These are phyloP conservation scores for Scheffersomyces segobiensis DNA, from an alignment of 1,139 yeast genomes.

Conservation along the genomic window DNA sequence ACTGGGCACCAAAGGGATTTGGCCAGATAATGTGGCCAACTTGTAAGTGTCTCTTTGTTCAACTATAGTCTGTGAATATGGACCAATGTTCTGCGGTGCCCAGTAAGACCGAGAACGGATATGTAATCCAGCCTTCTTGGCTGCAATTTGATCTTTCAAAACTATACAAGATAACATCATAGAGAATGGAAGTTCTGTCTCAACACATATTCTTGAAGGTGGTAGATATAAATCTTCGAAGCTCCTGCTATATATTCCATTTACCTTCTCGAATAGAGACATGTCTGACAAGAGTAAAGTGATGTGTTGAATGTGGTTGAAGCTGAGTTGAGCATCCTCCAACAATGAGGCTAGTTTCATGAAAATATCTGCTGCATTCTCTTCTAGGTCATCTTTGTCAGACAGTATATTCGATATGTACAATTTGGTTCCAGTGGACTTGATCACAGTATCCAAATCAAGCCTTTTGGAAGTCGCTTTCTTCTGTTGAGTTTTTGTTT, in stretches of 20 bases:
- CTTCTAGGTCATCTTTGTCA: slow-evolving; percentile 24
- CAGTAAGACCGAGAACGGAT: slow-evolving; percentile 91
- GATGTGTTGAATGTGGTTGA: slow-evolving; percentile 54
- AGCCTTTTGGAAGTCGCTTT: background rate
- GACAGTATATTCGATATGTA: slow-evolving; percentile 55
- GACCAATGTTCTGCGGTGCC: slow-evolving; percentile 99
- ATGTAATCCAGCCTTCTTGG: slow-evolving; percentile 66
- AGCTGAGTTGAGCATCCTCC: slow-evolving; percentile 20
- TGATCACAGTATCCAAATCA: background rate
- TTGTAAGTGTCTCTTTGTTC: slow-evolving; percentile 31
- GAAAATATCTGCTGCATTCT: slow-evolving; percentile 53
- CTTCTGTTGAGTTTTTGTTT: background rate
- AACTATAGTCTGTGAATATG: slow-evolving; percentile 83
- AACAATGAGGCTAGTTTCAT: slow-evolving; percentile 36
- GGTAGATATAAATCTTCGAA: slow-evolving; percentile 65
- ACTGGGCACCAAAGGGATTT: slow-evolving; percentile 80
- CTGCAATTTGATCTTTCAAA: slow-evolving; percentile 23
- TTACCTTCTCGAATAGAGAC: slow-evolving; percentile 60
- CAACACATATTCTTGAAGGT: slow-evolving; percentile 86
- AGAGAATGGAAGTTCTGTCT: slow-evolving; percentile 48
- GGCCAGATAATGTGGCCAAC: slow-evolving; percentile 79
- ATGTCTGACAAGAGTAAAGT: slow-evolving; percentile 65
- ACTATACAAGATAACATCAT: slow-evolving; percentile 64
- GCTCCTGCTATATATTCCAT: slow-evolving; percentile 53
- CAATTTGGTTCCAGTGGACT: slow-evolving; percentile 25